Base-by-base conservation (phyloP, 768 basidiomycete species). In the Multifurca ochricompacta region DNA sequence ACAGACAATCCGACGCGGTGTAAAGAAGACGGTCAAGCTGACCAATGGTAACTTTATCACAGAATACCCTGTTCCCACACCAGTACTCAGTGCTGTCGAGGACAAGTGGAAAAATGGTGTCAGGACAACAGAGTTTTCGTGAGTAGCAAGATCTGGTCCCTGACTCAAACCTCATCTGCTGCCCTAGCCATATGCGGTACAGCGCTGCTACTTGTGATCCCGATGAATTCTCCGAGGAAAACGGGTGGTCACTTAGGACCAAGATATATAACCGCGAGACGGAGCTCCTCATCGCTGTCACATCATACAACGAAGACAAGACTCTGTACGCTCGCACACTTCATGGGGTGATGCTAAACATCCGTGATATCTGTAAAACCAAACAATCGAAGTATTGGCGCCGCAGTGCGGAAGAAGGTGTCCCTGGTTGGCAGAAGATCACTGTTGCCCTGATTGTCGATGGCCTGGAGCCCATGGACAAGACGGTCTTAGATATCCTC, bases 281-380 rank as follows among this genome's bases (percentile, higher is more conserved):
- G 1, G 95, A 98, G 60, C 68, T 98, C 6, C 78, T 97, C 23
- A 95, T 98, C 63, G 94, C 92, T 9, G 89, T 97, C 59, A 96
- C 91, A 6, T 90, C 85, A 3, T 92, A 91, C 73, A 91, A 92
- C 59, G 91, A 93, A 68, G 89, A 92, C 78, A 92, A 91, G 74
- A 84, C 82, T 6, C 79, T 91, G n/a, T 90, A 91, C 65, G 81
- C 89, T 25, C 84, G 87, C 60, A 97, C 95, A 0, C 75, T 98
- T 36, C 95, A 97, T 65, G 90, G 90, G 59, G 86, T 97, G 64
- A 97, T 97, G 94, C 70, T 95, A 59, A 98, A 99, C 70, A 95
- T 98, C 58, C 87, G 94, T 60, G 88, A 98, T 63, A 97, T 97
- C 61, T 94, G 92, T 79, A 92, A 87, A 71, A 93, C 91, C 37